Conservation (phyloP, 192 early-diverging fungal species). For the Rhizophlyctis rosea region DNA sequence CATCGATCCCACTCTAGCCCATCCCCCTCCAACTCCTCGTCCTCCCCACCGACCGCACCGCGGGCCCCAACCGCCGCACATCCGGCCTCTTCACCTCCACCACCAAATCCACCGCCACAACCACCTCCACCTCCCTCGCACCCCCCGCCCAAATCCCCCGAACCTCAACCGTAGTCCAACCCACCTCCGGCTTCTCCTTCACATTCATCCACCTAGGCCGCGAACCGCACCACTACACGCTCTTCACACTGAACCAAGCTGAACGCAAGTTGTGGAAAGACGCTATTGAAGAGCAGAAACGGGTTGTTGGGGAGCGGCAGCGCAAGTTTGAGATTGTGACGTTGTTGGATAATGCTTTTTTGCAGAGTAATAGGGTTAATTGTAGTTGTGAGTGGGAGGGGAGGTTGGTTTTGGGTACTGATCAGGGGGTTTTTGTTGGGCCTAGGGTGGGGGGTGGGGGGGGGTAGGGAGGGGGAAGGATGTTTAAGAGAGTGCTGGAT, state of each 20-base stretch:
- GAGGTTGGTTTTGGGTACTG: constrained; percentile 76
- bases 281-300: constrained; percentile 66
- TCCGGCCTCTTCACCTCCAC: constrained; percentile 25
- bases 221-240: constrained; percentile 61
- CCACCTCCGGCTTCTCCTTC: constrained; percentile 68
- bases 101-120: constrained; percentile 4
- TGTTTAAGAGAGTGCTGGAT: constrained; percentile 46
- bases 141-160: neutral
- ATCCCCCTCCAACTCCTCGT: constrained; percentile 75
- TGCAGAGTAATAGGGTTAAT: constrained; percentile 53
- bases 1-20: constrained; percentile 41
- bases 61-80: constrained; percentile 7
- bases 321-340: constrained; percentile 54
- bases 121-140: neutral
- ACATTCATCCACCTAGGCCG: constrained; percentile 72
- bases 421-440: constrained; percentile 78
- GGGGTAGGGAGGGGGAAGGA: neutral
- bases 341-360: constrained; percentile 53
- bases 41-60: constrained; percentile 9
- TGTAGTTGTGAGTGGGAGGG: constrained; percentile 53
- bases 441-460: constrained; percentile 52
- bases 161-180: constrained; percentile 20
- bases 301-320: constrained; percentile 36
- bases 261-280: constrained; percentile 82
- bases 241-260: constrained; percentile 72